phyloP scores from a whole-genome alignment of 768 basidiomycete genomes.

The Tricholomella constricta region DNA sequence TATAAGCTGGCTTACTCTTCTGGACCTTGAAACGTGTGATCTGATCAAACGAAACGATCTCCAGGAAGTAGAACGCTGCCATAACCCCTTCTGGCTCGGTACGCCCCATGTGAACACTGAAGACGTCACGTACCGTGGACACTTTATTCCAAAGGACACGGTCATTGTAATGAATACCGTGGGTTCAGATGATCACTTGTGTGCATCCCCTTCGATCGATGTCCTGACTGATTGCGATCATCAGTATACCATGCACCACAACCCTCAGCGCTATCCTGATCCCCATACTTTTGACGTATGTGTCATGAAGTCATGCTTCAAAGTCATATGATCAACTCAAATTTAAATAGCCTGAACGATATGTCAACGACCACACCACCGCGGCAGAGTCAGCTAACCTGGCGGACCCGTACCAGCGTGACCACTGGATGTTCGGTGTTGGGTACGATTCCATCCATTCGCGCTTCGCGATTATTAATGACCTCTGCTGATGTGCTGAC shows the following conservation, averaged over 20 bases:
- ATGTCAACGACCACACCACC: slow-evolving; percentile 36
- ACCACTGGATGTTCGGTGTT: slow-evolving; percentile 53
- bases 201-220: too few relatives aligned
- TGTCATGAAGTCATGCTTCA: neutral
- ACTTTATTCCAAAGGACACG: slow-evolving; percentile 42
- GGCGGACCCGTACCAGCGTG: slow-evolving; percentile 42
- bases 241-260: slow-evolving; percentile 39
- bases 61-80: slow-evolving; percentile 38
- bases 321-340: neutral
- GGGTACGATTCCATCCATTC: slow-evolving; percentile 35
- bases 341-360: slow-evolving; percentile 43
- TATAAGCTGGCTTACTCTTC: slow-evolving; percentile 5
- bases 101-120: slow-evolving; percentile 40
- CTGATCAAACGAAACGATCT: slow-evolving; percentile 12
- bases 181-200: slow-evolving; percentile 7
- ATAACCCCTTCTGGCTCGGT: slow-evolving; percentile 40
- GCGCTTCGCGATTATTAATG: neutral
- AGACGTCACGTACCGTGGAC: slow-evolving; percentile 43
- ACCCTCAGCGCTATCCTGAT: slow-evolving; percentile 40
- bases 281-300: slow-evolving; percentile 36
- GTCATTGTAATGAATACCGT: slow-evolving; percentile 42
- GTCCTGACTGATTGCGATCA: slow-evolving; percentile 9
- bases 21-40: slow-evolving; percentile 16
- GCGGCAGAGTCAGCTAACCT: slow-evolving; percentile 47
- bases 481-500: neutral